Evolutionary conservation across 805 yeast species (phyloP), one percentile per base, ranked within the genome.

Genomic region (Ogataea nakhonphanomensis): DNA sequence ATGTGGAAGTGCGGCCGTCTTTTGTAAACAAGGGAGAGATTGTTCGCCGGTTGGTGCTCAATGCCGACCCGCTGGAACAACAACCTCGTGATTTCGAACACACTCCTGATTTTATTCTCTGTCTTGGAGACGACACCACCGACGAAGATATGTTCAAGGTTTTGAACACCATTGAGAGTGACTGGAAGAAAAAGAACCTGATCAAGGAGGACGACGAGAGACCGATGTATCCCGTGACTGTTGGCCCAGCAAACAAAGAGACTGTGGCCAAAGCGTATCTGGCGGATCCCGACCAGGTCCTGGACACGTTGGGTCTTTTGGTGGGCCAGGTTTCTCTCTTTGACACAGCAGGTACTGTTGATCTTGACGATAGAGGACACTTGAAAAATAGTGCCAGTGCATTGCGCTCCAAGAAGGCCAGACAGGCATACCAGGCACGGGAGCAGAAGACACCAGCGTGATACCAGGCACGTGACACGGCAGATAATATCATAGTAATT

Each of bases 71-170:
- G 3, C 64, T 65, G 33, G 58, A 58, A 3, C 42, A 46, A 32
- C 36, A 42, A 7, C 27, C 34, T 7, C 47, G 60, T 13, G 14
- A 38, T 1, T 38, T 33, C 11, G 73, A 70, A 1, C 70, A 74
- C 37, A 67, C 78, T 38, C 93, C 96, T 0, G 96, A 87, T 54
- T 91, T 93, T 57, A 77, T 85, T 29, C 64, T 91, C 39, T 93
- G 98, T 66, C 65, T 88, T 31, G 99, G 99, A 37, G 99, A 93
- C 62, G 99, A 93, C 61, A 73, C 82, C 30, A 93, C 99, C 0
- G 99, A 93, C 62, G 99, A 93, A 62, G 99, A 93, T 57, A 93
- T 93, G 99, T 93, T 93, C 62, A 73, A 70, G 44, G 82, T 91
- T 21, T 69, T 93, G 53, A 76, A 80, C 42, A 69, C 67, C 2